Conservation (phyloP, 1,139 yeast genomes). For the Diutina scorzettiae region DNA sequence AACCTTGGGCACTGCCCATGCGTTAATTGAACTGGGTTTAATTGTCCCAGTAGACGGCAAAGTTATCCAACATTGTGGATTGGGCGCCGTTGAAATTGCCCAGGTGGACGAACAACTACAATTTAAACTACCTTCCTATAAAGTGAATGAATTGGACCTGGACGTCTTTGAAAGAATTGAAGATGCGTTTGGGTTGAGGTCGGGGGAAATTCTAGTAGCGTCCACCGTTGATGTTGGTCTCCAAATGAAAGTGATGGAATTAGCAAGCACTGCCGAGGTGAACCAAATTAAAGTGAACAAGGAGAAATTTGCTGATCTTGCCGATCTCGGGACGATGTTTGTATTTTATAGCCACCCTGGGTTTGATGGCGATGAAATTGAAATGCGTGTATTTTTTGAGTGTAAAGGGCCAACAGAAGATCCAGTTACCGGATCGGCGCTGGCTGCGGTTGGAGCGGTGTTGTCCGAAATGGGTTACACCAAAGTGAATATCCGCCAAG, state of each 20-base stretch:
- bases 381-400: slow-evolving; percentile 31
- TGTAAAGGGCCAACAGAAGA: slow-evolving; percentile 26
- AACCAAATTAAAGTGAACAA: slow-evolving; percentile 18
- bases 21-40: slow-evolving; percentile 22
- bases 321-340: slow-evolving; percentile 17
- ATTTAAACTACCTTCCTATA: slow-evolving; percentile 17
- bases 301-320: slow-evolving; percentile 12
- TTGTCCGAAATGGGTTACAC: background rate
- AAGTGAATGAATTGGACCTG: slow-evolving; percentile 1
- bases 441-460: slow-evolving; percentile 19
- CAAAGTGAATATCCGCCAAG: background rate
- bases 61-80: slow-evolving; percentile 30
- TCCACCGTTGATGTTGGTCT: slow-evolving; percentile 14
- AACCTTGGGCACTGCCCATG: slow-evolving; percentile 39
- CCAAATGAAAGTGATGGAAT: background rate
- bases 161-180: slow-evolving; percentile 13
- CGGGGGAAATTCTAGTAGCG: background rate
- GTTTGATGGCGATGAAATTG: slow-evolving; percentile 12
- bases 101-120: slow-evolving; percentile 12
- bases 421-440: slow-evolving; percentile 44
- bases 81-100: slow-evolving; percentile 25
- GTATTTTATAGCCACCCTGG: slow-evolving; percentile 21
- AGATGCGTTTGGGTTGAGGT: slow-evolving; percentile 19
- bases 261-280: slow-evolving; percentile 14
- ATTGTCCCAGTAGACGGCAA: slow-evolving; percentile 15